Conservation (phyloP, 1,284 basidiomycete species). For the Heliocybe sulcata region DNA sequence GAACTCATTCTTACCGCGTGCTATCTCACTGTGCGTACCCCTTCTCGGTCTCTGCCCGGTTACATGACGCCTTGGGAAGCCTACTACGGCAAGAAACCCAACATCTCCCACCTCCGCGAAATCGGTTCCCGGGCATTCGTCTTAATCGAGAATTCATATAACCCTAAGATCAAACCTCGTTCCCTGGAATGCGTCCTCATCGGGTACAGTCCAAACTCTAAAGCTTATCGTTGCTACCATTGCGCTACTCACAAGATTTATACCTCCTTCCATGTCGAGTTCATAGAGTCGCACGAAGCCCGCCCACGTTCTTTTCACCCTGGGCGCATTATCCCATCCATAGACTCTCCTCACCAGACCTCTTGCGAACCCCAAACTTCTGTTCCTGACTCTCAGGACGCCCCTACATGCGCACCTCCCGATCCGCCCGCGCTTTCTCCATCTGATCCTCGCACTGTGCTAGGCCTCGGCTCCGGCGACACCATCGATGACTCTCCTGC, state of each 20-base stretch:
- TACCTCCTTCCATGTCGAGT: constrained; percentile 21
- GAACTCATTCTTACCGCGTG: constrained; percentile 15
- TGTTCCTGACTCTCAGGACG: neutral
- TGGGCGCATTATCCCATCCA: neutral
- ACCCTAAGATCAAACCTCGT: constrained; percentile 21
- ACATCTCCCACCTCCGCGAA: constrained; percentile 14
- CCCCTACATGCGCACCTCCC: too few relatives aligned
- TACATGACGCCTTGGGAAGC: constrained; percentile 12
- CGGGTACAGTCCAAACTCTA: constrained; percentile 22
- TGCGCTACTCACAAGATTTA: constrained; percentile 12
- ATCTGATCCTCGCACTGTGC: too few relatives aligned
- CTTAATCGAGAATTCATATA: constrained; percentile 10
- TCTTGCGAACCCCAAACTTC: neutral
- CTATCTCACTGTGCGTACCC: constrained; percentile 6
- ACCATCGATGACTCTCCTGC: too few relatives aligned
- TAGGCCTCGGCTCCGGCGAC: too few relatives aligned
- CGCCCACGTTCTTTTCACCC: neutral
- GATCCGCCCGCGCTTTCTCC: too few relatives aligned
- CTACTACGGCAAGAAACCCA: constrained; percentile 9
- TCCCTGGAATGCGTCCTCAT: constrained; percentile 25
- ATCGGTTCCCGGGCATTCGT: constrained; percentile 15
- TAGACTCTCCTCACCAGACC: neutral
- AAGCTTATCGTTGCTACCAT: constrained; percentile 25
- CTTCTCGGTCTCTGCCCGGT: neutral
- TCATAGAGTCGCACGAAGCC: constrained; percentile 17